Evolutionary conservation across 768 basidiomycete genomes (phyloP).

Genomic region (Amanita phalloides): DNA sequence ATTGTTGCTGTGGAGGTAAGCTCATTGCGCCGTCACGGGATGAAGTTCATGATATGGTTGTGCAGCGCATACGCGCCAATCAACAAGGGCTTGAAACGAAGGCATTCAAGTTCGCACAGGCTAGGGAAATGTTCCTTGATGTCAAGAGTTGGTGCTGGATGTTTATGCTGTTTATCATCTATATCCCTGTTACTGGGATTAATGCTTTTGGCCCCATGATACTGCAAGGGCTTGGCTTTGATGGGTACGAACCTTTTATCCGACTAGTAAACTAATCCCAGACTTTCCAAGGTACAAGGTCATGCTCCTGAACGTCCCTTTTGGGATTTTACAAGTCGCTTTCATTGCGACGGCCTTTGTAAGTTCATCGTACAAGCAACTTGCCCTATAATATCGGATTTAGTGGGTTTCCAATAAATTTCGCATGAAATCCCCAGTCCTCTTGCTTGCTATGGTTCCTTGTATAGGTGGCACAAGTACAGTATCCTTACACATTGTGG

Average conservation of each 20-base stretch:
- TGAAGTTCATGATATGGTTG: neutral
- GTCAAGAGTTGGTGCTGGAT: slow-evolving; percentile 26
- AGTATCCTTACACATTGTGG: neutral
- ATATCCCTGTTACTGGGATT: slow-evolving; percentile 17
- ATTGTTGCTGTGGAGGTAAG: slow-evolving; percentile 20
- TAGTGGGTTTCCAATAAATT: slow-evolving; percentile 19
- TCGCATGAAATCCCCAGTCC: slow-evolving; percentile 16
- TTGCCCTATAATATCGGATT: neutral
- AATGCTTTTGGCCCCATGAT: slow-evolving; percentile 20
- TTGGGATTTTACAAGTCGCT: slow-evolving; percentile 17
- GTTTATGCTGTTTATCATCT: slow-evolving; percentile 12
- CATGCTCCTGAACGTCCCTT: slow-evolving; percentile 21
- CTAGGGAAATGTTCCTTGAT: slow-evolving; percentile 20
- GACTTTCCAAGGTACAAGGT: slow-evolving; percentile 15
- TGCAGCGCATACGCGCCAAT: slow-evolving; percentile 21
- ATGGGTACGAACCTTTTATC: slow-evolving; percentile 12
- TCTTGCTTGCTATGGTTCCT: slow-evolving; percentile 13
- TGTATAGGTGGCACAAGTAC: slow-evolving; percentile 16
- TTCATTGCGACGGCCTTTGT: slow-evolving; percentile 18
- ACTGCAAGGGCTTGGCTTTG: slow-evolving; percentile 21
- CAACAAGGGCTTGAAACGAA: slow-evolving; percentile 24
- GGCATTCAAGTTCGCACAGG: slow-evolving; percentile 19
- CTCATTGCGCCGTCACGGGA: neutral
- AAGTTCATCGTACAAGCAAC: slow-evolving; percentile 2
- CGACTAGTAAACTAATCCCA: neutral